Base-by-base conservation (phyloP, 176 grass and related monocot genomes). In the Oryza meyeriana region DNA sequence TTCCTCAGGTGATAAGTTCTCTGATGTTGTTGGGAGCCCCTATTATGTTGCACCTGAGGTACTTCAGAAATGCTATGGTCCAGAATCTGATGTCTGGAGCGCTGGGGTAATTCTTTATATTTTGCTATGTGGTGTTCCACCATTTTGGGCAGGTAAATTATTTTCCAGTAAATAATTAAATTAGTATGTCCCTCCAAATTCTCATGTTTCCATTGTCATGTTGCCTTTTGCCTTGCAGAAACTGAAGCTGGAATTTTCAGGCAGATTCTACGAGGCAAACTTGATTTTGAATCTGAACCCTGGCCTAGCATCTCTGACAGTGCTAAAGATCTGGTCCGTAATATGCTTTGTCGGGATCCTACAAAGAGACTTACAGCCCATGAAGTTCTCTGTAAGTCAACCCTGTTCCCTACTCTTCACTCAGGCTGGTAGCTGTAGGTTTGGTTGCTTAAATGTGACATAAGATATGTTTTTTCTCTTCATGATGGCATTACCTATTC, bases 21-120 rank as follows among this genome's bases (percentile, higher is more conserved):
- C 87, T 78, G 97, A 99, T 78, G 93, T 99, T 6, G 97, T 99
- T 86, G 97, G 97, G 68, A 99, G 97, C 81, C 97, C 97, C 24
- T 99, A 99, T 58, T 99, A 99, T 83, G 97, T 99, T 40, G 97
- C 97, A 48, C 97, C 97, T 64, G 97, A 99, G 73, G 93, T 99
- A 34, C 88, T 99, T 81, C 89, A 87, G 75, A 99, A 99, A 86
- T 96, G 80, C 48, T 99, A 99, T 85, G 97, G 97, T 83, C 93
- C 89, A 35, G 97, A 99, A 95, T 88, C 97, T 80, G 97, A 99
- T 93, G 97, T 99, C 17, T 99, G 97, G 97, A 99, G 97, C 6
- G 97, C 97, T 69, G 97, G 97, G 61, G 87, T 99, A 65, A 99
- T 99, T 81, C 83, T 96, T 57, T 99, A 99, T 76, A 99, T 99